A percentile compares a stretch with the other conserved stretches of the same genome.
phyloP scores from a whole-genome alignment of 2,329 filamentous ascomycete species.

The Talaromyces verruculosus region DNA sequence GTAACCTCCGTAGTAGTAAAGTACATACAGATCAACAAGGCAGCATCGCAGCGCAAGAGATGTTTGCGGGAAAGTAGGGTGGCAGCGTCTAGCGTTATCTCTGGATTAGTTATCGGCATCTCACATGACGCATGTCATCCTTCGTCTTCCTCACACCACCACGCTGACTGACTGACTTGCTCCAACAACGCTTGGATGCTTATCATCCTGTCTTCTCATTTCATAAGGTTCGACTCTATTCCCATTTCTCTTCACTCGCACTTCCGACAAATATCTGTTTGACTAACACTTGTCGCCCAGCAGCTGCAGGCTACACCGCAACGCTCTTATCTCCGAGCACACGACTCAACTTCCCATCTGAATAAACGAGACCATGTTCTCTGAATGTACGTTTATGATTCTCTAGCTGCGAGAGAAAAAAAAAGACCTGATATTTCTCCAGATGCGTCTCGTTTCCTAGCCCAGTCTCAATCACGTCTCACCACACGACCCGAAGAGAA shows the following conservation, averaged over 20 bases:
- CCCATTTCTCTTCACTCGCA: not conserved
- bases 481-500: slow-evolving; percentile 65
- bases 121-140: slow-evolving; percentile 36
- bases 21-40: not conserved
- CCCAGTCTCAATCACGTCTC: slow-evolving; percentile 91
- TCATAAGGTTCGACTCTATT: not conserved
- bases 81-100: slow-evolving; percentile 7
- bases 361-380: slow-evolving; percentile 63
- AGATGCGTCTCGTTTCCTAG: slow-evolving; percentile 97
- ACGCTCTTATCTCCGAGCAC: slow-evolving; percentile 5
- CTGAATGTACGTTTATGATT: slow-evolving; percentile 72
- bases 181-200: not conserved
- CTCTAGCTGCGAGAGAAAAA: not conserved
- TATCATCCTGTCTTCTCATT: not conserved
- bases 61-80: slow-evolving; percentile 1
- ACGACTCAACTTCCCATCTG: slow-evolving; percentile 1
- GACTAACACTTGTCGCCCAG: not conserved
- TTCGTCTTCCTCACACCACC: not conserved
- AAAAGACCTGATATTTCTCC: not conserved
- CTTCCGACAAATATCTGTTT: not conserved
- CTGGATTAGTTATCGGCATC: slow-evolving; percentile 12
- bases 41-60: not conserved
- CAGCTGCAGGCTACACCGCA: slow-evolving; percentile 12
- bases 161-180: not conserved
- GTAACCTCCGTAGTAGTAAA: not conserved